phyloP scores from a whole-genome alignment of 208 protist genomes.

The Trypanosomatidae sp. region DNA sequence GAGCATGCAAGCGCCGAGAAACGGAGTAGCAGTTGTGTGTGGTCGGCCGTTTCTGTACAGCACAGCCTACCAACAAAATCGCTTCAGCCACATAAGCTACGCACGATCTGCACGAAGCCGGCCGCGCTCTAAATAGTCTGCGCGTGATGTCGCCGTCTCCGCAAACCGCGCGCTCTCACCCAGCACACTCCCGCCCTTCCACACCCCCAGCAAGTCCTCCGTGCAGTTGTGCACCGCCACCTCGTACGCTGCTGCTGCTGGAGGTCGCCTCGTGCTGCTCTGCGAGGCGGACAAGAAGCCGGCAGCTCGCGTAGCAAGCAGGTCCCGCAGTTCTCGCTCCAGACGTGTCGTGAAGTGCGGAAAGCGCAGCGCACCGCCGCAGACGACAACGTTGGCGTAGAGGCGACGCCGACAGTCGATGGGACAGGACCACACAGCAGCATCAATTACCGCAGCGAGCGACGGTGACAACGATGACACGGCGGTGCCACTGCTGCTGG shows the following conservation, averaged over 20 bases:
- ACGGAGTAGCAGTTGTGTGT: no score
- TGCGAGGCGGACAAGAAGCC: slow-evolving; percentile 23
- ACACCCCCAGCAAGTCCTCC: slow-evolving; percentile 94
- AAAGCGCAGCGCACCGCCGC: slow-evolving; percentile 98
- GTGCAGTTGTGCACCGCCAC: slow-evolving; percentile 94
- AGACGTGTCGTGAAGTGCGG: slow-evolving; percentile 90
- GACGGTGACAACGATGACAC: no score
- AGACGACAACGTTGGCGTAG: slow-evolving; percentile 98
- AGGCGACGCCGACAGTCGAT: slow-evolving; percentile 96
- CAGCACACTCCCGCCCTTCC: slow-evolving; percentile 96
- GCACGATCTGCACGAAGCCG: no score
- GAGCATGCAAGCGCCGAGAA: no score
- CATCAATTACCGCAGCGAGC: slow-evolving; percentile 94
- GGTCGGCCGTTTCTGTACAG: no score
- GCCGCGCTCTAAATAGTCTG: slow-evolving; percentile 97
- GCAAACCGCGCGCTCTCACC: slow-evolving; percentile 93
- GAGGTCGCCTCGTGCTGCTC: slow-evolving; percentile 12
- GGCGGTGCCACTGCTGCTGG: no score
- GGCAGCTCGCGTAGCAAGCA: slow-evolving; percentile 29
- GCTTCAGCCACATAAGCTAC: no score
- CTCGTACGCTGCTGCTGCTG: slow-evolving; percentile 84
- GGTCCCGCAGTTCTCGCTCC: slow-evolving; percentile 22
- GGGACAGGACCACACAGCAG: slow-evolving; percentile 94
- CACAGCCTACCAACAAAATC: no score
- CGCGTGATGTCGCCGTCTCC: slow-evolving; percentile 91